These are phyloP conservation scores for Thelonectria rubi DNA, from an alignment of 2,329 filamentous ascomycete genomes.

Conservation along the genomic window DNA sequence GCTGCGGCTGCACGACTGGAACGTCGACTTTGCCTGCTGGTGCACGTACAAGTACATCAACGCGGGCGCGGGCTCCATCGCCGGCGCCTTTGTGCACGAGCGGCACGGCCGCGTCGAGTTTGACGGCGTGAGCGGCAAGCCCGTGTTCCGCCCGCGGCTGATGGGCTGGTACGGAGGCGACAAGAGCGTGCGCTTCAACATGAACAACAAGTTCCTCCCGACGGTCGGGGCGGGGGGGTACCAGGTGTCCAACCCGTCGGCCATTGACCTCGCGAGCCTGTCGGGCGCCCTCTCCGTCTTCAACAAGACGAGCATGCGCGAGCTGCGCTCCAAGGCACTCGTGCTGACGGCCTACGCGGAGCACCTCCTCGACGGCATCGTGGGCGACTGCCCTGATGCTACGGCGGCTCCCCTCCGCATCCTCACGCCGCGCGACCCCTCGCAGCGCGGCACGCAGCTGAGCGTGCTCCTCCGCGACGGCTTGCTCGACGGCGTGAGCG, in stretches of 20 bases:
- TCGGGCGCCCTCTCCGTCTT: constrained; percentile 79
- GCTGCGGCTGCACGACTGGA: constrained; percentile 83
- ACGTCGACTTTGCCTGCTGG: constrained; percentile 91
- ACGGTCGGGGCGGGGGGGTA: constrained; percentile 82
- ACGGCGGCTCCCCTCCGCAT: constrained; percentile 59
- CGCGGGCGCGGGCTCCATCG: constrained; percentile 82
- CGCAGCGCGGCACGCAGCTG: constrained; percentile 79
- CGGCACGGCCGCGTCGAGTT: constrained; percentile 68
- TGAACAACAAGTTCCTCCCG: constrained; percentile 83
- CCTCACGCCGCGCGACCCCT: constrained; percentile 75
- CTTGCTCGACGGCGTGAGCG: constrained; percentile 73
- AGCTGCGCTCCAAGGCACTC: constrained; percentile 75
- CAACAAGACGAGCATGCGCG: constrained; percentile 72
- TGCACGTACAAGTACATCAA: constrained; percentile 97
- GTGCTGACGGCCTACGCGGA: constrained; percentile 81
- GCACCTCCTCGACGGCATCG: constrained; percentile 63
- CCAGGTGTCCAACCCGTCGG: constrained; percentile 85
- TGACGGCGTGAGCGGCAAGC: constrained; percentile 47
- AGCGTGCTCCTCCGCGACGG: constrained; percentile 76
- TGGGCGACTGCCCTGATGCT: constrained; percentile 43
- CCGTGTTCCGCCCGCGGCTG: constrained; percentile 70
- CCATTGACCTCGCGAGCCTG: constrained; percentile 80
- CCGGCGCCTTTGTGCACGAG: constrained; percentile 82
- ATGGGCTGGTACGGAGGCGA: constrained; percentile 90
- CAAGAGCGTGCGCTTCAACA: constrained; percentile 79